These are phyloP conservation scores for Bretziella fagacearum DNA, from an alignment of 2,329 filamentous ascomycete genomes.

Conservation along the genomic window DNA sequence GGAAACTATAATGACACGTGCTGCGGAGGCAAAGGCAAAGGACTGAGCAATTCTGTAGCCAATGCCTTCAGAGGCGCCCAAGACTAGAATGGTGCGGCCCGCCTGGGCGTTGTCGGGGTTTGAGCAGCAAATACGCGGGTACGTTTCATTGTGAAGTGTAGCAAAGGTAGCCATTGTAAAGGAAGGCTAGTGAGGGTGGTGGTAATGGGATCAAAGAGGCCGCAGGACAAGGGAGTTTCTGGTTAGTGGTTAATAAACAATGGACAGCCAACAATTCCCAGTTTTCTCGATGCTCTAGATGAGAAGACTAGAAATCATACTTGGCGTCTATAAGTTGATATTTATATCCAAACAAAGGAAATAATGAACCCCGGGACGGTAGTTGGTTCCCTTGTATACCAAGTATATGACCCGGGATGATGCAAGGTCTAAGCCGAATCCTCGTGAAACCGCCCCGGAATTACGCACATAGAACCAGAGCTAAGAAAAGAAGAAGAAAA, in stretches of 20 bases:
- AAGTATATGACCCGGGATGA: too few species aligned
- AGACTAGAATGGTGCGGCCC: slow-evolving; percentile 43
- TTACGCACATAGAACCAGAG: neutral
- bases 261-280: neutral
- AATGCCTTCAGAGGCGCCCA: slow-evolving; percentile 48
- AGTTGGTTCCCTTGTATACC: too few species aligned
- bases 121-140: slow-evolving; percentile 23
- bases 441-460: neutral
- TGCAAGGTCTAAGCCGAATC: too few species aligned
- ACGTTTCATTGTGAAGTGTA: slow-evolving; percentile 21
- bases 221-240: neutral
- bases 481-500: neutral
- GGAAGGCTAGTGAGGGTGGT: neutral
- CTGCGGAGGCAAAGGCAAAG: slow-evolving; percentile 28
- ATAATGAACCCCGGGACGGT: too few species aligned
- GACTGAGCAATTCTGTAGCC: slow-evolving; percentile 46
- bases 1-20: slow-evolving; percentile 24
- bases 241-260: too few species aligned
- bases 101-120: slow-evolving; percentile 25
- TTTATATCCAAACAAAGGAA: too few species aligned
- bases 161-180: slow-evolving; percentile 5
- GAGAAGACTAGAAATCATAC: too few species aligned
- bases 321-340: too few species aligned
- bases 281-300: too few species aligned
- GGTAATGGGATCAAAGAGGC: neutral